phyloP scores from a whole-genome alignment of 2,329 filamentous ascomycete genomes.

The Fusarium albidum region DNA sequence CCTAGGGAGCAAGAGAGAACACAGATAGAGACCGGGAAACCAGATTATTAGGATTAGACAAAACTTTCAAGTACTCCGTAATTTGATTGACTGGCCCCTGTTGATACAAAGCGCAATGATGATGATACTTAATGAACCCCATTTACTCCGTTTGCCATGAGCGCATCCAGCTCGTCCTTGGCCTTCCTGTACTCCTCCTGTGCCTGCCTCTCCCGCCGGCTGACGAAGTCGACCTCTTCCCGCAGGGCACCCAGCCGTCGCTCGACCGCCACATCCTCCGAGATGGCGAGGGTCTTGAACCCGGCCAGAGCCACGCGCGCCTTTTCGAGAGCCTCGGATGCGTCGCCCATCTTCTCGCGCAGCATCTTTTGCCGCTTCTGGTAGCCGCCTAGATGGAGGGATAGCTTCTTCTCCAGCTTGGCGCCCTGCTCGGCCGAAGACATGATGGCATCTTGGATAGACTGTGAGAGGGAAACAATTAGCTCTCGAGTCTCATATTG shows the following conservation, averaged over 20 bases:
- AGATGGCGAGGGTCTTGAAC: constrained; percentile 78
- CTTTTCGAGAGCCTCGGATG: constrained; percentile 77
- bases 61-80: background rate
- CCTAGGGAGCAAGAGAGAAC: constrained; percentile 7
- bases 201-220: constrained; percentile 84
- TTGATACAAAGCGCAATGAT: constrained; percentile 36
- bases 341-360: constrained; percentile 79
- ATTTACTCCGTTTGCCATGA: constrained; percentile 52
- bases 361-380: constrained; percentile 84
- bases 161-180: constrained; percentile 77
- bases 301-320: constrained; percentile 75
- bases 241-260: constrained; percentile 77
- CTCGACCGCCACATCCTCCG: constrained; percentile 79
- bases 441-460: constrained; percentile 77
- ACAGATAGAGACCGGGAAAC: constrained; percentile 2
- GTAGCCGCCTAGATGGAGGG: constrained; percentile 87
- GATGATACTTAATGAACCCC: constrained; percentile 48
- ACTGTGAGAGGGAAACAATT: constrained; percentile 56
- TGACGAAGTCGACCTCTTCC: constrained; percentile 84
- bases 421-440: constrained; percentile 80
- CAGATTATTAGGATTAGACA: constrained; percentile 32
- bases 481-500: constrained; percentile 11
- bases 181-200: constrained; percentile 83
- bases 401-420: constrained; percentile 94
- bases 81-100: constrained; percentile 28